A percentile compares a stretch with the other conserved stretches of the same genome.
Evolutionary conservation across 31 red algal species (phyloP).

Genomic region (Bonnemaisonia californica): DNA sequence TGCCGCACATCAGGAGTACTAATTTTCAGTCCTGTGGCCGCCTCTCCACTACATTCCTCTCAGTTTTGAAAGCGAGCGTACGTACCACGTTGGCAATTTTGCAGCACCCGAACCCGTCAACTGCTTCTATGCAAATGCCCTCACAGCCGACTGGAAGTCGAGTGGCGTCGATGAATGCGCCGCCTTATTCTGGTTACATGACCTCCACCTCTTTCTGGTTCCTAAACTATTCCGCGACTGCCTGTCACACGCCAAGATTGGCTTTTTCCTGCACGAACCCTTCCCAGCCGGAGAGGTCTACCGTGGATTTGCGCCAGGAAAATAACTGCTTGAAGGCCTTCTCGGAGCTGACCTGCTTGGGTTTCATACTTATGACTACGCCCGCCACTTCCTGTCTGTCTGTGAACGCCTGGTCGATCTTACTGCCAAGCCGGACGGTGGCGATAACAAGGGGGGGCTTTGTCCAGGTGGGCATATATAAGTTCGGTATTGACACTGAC

Average conservation of each 20-base stretch:
- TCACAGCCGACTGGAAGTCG: slow-evolving; percentile 72
- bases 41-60: slow-evolving; percentile 97
- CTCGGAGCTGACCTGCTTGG: slow-evolving; percentile 94
- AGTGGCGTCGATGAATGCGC: slow-evolving; percentile 56
- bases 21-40: slow-evolving; percentile 94
- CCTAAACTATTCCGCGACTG: slow-evolving; percentile 82
- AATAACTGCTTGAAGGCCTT: slow-evolving; percentile 89
- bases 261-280: slow-evolving; percentile 98
- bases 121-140: slow-evolving; percentile 72
- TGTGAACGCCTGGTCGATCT: slow-evolving; percentile 88
- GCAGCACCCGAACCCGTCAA: slow-evolving; percentile 92
- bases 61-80: slow-evolving; percentile 73
- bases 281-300: slow-evolving; percentile 96
- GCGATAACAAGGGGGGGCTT: slow-evolving; percentile 79
- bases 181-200: slow-evolving; percentile 96
- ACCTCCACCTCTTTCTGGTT: slow-evolving; percentile 96
- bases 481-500: slow-evolving; percentile 94
- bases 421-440: slow-evolving; percentile 56
- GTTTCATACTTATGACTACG: slow-evolving; percentile 99
- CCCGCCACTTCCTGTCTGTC: slow-evolving; percentile 92
- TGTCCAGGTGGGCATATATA: slow-evolving; percentile 83
- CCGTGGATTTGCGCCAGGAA: slow-evolving; percentile 84
- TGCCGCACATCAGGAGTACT: slow-evolving; percentile 80
- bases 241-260: slow-evolving; percentile 82
- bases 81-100: slow-evolving; percentile 73